These are phyloP conservation scores for Botrytis pseudocinerea DNA, from an alignment of 2,329 filamentous ascomycete genomes.

Conservation along the genomic window DNA sequence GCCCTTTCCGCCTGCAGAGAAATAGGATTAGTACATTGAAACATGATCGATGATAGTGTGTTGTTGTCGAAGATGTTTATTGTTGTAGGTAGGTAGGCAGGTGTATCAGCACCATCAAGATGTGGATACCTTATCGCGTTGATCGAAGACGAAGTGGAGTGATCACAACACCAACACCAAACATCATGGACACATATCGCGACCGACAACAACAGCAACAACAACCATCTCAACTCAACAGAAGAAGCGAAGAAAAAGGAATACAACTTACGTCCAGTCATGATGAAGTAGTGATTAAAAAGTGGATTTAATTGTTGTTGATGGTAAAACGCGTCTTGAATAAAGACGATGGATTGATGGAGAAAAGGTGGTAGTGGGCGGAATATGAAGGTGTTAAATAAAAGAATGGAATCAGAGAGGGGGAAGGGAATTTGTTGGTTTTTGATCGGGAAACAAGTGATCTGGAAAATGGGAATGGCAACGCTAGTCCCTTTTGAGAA, in stretches of 20 bases:
- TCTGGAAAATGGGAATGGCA: constrained; percentile 6
- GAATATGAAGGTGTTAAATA: constrained; percentile 9
- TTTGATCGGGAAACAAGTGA: constrained; percentile 8
- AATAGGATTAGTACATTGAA: neutral
- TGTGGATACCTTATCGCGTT: constrained; percentile 22
- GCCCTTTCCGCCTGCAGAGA: constrained; percentile 53
- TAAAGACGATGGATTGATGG: constrained; percentile 27
- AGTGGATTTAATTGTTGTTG: constrained; percentile 30
- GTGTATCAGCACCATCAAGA: constrained; percentile 8
- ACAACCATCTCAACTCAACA: constrained; percentile 47
- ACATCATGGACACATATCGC: constrained; percentile 9
- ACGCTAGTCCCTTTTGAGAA: constrained; percentile 21
- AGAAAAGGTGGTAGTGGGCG: neutral
- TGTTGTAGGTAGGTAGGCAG: neutral
- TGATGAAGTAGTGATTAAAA: constrained; percentile 46
- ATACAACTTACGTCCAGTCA: constrained; percentile 56
- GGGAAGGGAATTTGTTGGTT: constrained; percentile 13
- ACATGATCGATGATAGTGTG: constrained; percentile 47
- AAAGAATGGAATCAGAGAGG: neutral
- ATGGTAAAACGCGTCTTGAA: constrained; percentile 24
- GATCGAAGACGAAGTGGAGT: neutral
- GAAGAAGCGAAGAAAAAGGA: constrained; percentile 38
- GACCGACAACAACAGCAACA: constrained; percentile 40
- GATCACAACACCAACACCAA: constrained; percentile 9
- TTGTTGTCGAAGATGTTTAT: constrained; percentile 40